Evolutionary conservation across 2,329 filamentous ascomycete genomes (phyloP).

Genomic region (Apiospora saccharicola): DNA sequence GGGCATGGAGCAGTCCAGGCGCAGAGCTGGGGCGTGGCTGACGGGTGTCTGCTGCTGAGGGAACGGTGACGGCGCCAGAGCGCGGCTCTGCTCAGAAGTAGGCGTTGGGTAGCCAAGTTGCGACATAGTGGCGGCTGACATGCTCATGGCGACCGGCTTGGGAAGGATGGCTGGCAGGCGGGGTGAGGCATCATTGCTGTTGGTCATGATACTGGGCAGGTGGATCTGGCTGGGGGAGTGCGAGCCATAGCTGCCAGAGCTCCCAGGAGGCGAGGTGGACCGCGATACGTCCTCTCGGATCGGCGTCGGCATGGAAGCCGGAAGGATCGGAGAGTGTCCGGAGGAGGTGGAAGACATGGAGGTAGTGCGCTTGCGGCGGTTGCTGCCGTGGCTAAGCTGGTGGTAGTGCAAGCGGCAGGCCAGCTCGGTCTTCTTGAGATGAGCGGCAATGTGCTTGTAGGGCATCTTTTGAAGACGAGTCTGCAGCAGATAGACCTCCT

Average conservation of each 20-base stretch:
- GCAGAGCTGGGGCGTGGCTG: slow-evolving; percentile 55
- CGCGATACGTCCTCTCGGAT: slow-evolving; percentile 57
- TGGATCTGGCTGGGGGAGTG: slow-evolving; percentile 56
- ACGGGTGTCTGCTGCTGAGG: slow-evolving; percentile 48
- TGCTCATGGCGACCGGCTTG: slow-evolving; percentile 63
- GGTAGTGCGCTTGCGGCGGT: slow-evolving; percentile 77
- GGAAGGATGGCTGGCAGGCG: slow-evolving; percentile 70
- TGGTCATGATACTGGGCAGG: slow-evolving; percentile 60
- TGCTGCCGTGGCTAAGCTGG: slow-evolving; percentile 82
- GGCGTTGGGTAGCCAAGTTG: slow-evolving; percentile 51
- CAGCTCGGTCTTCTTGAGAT: slow-evolving; percentile 87
- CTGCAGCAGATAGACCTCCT: slow-evolving; percentile 86
- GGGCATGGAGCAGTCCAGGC: slow-evolving; percentile 65
- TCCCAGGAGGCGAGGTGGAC: slow-evolving; percentile 57
- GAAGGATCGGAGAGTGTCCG: slow-evolving; percentile 54
- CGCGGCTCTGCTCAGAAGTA: slow-evolving; percentile 49
- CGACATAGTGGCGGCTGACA: slow-evolving; percentile 32
- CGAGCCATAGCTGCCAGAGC: slow-evolving; percentile 53
- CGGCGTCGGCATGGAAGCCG: slow-evolving; percentile 57
- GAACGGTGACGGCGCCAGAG: slow-evolving; percentile 54
- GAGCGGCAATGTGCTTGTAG: slow-evolving; percentile 87
- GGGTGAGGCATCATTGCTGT: slow-evolving; percentile 51
- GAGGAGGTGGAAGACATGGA: slow-evolving; percentile 74
- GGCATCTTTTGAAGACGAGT: slow-evolving; percentile 88
- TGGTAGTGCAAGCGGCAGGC: slow-evolving; percentile 89